Evolutionary conservation across 371 early-diverging fungal species (phyloP).

Genomic region (Mucor indicus): DNA sequence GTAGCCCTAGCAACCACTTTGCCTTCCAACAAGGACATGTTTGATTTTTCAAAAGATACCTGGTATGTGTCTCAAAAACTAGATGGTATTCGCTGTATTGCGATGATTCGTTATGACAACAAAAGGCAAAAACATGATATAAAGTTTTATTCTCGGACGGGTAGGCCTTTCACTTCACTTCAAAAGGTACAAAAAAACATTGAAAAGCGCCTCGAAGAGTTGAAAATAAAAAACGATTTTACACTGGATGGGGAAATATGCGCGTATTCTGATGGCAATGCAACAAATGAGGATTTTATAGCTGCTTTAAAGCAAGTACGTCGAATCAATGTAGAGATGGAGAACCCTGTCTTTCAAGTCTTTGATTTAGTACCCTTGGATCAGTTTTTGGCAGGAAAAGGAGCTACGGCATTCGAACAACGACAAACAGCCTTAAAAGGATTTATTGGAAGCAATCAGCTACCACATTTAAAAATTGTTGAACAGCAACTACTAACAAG

Average conservation of each 20-base stretch:
- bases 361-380: constrained; percentile 49
- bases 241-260: constrained; percentile 63
- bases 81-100: constrained; percentile 59
- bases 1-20: constrained; percentile 41
- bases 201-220: constrained; percentile 10
- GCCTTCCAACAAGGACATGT: background rate
- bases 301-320: constrained; percentile 31
- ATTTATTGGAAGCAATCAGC: constrained; percentile 8
- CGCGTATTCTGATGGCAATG: constrained; percentile 21
- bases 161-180: constrained; percentile 36
- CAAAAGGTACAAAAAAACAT: constrained; percentile 33
- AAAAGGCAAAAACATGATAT: constrained; percentile 7
- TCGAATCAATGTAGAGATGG: constrained; percentile 24
- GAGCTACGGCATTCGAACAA: constrained; percentile 22
- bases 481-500: constrained; percentile 28
- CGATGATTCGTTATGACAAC: constrained; percentile 24
- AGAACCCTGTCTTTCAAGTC: constrained; percentile 45
- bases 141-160: constrained; percentile 49
- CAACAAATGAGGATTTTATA: constrained; percentile 27
- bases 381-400: constrained; percentile 30
- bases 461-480: constrained; percentile 26
- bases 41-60: background rate
- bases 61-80: constrained; percentile 60
- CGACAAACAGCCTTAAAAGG: constrained; percentile 29
- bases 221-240: constrained; percentile 5